Conservation (phyloP, 2,329 filamentous ascomycete species). For the Sporothrix schenckii region DNA sequence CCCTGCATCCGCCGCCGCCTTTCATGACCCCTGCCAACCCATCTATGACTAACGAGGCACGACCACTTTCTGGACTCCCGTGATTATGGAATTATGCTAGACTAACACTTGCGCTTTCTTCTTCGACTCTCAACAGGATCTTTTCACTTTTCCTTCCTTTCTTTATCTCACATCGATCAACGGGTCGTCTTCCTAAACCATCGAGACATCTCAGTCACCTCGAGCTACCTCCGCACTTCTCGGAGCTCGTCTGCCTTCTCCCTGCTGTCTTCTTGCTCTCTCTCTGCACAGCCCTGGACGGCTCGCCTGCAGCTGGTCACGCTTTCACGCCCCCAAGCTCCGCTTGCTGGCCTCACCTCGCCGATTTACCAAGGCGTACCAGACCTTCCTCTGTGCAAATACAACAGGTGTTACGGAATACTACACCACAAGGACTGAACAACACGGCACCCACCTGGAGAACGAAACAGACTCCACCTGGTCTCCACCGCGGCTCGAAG, state of each 20-base stretch:
- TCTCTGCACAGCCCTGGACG: not conserved
- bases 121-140: conserved; percentile 1
- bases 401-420: not conserved
- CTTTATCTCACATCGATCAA: not conserved
- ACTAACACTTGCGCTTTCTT: conserved; percentile 12
- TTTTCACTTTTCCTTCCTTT: not conserved
- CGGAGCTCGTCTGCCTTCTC: not conserved
- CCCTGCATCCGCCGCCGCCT: conserved; percentile 25
- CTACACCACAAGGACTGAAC: not conserved
- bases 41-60: conserved; percentile 26
- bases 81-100: conserved; percentile 3
- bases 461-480: conserved; percentile 27
- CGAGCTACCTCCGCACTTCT: conserved; percentile 14
- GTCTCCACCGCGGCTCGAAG: conserved; percentile 29
- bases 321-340: conserved; percentile 20
- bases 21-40: not conserved
- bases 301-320: conserved; percentile 14
- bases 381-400: conserved; percentile 9
- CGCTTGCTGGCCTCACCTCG: conserved; percentile 24
- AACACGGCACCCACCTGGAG: conserved; percentile 25
- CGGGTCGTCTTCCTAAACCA: not conserved
- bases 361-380: conserved; percentile 11
- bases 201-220: not conserved
- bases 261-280: not conserved
- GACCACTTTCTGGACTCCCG: not conserved